Evolutionary conservation across 2,329 filamentous ascomycete genomes (phyloP).

Genomic region (Colletotrichum tropicale): DNA sequence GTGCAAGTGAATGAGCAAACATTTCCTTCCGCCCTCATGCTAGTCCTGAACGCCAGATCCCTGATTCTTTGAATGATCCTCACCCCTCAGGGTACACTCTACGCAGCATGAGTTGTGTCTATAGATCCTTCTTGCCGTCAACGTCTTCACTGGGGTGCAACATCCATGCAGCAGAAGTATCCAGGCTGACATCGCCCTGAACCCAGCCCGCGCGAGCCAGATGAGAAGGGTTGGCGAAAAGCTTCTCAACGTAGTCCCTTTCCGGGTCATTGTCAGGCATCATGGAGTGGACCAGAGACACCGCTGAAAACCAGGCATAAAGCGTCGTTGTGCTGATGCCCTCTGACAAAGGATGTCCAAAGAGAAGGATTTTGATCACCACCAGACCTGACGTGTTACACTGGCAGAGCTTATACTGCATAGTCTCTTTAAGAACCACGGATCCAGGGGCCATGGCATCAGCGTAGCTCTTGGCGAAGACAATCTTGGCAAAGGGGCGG

Average conservation of each 20-base stretch:
- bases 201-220: not conserved
- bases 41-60: not conserved
- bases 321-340: not conserved
- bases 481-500: slow-evolving; percentile 38
- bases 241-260: not conserved
- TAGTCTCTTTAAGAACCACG: not conserved
- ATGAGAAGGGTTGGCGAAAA: not conserved
- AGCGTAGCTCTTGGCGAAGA: slow-evolving; percentile 45
- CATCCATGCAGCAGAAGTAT: not conserved
- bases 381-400: not conserved
- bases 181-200: not conserved
- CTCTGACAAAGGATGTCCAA: not conserved
- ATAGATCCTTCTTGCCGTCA: not conserved
- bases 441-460: slow-evolving; percentile 24
- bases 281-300: not conserved
- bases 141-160: accelerated
- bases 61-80: not conserved
- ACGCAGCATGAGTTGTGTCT: accelerated
- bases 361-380: slow-evolving; percentile 10
- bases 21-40: not conserved
- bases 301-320: not conserved
- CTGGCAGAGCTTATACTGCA: not conserved
- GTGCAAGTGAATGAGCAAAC: not conserved
- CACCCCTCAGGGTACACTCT: accelerated
- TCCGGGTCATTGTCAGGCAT: not conserved